These are phyloP conservation scores for Neofusicoccum kwambonambiense DNA, from an alignment of 2,329 filamentous ascomycete genomes.

Conservation along the genomic window DNA sequence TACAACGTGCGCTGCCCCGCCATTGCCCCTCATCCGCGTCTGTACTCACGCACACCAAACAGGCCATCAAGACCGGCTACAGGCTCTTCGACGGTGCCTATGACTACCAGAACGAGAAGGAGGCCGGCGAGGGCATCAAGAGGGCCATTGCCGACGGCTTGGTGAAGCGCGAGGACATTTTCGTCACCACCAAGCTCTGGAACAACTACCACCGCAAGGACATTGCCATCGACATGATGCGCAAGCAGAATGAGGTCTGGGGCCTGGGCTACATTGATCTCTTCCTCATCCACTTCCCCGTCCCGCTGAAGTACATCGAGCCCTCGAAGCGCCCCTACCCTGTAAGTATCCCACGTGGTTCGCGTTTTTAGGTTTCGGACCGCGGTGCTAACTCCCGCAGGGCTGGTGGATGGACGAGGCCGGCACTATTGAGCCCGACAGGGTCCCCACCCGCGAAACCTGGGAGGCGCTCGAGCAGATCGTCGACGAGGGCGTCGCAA, in stretches of 20 bases:
- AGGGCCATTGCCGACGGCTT: constrained; percentile 78
- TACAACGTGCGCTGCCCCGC: constrained; percentile 57
- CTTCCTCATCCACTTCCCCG: constrained; percentile 86
- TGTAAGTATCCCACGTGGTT: constrained; percentile 17
- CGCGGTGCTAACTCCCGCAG: not conserved
- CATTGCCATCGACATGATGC: constrained; percentile 71
- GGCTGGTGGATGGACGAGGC: constrained; percentile 59
- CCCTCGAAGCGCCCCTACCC: constrained; percentile 44
- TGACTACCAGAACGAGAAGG: constrained; percentile 81
- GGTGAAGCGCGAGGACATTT: constrained; percentile 82
- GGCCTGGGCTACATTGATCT: constrained; percentile 87
- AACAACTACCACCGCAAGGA: constrained; percentile 85
- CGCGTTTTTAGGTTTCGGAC: not conserved
- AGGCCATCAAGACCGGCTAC: constrained; percentile 39
- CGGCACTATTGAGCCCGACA: constrained; percentile 59
- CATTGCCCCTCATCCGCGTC: not conserved
- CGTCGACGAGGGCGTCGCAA: constrained; percentile 66
- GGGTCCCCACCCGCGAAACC: constrained; percentile 74
- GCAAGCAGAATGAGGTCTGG: constrained; percentile 75
- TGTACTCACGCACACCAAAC: not conserved
- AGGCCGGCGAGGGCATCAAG: constrained; percentile 72
- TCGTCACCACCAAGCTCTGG: constrained; percentile 92
- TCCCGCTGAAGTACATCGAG: constrained; percentile 82
- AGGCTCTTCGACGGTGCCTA: constrained; percentile 38
- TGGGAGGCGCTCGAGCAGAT: constrained; percentile 79